Conservation (phyloP, 2,329 filamentous ascomycete species). For the Sordariomycetes sp. region DNA sequence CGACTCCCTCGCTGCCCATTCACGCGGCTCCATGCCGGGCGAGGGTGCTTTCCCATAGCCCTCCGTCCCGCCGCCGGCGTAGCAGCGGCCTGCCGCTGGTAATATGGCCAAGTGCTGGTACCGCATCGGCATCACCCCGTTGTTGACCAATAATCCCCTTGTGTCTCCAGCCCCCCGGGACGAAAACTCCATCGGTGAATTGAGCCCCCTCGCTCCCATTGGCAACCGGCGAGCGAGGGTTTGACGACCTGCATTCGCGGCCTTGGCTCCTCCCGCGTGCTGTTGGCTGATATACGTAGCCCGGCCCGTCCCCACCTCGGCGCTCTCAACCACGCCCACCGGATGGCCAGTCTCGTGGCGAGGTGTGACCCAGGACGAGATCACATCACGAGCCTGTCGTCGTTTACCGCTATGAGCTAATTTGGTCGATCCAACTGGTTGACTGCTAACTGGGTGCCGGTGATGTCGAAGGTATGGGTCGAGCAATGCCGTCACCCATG, state of each 20-base stretch:
- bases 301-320: neutral
- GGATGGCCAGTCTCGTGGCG: neutral
- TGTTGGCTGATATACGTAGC: neutral
- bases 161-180: neutral
- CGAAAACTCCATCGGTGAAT: conserved; percentile 1
- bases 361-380: neutral
- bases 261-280: neutral
- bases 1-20: neutral
- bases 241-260: conserved; percentile 1
- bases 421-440: neutral
- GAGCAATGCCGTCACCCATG: neutral
- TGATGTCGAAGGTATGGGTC: neutral
- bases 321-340: neutral
- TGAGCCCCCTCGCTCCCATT: neutral
- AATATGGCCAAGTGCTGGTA: neutral
- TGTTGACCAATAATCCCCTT: neutral
- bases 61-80: neutral
- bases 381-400: neutral
- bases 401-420: neutral
- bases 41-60: neutral
- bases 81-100: neutral
- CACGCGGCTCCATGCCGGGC: neutral
- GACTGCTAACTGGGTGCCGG: neutral
- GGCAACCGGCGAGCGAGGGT: neutral
- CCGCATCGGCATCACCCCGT: too few species aligned